Conservation (phyloP, 2,329 filamentous ascomycete species). For the Neopestalotiopsis sp. region DNA sequence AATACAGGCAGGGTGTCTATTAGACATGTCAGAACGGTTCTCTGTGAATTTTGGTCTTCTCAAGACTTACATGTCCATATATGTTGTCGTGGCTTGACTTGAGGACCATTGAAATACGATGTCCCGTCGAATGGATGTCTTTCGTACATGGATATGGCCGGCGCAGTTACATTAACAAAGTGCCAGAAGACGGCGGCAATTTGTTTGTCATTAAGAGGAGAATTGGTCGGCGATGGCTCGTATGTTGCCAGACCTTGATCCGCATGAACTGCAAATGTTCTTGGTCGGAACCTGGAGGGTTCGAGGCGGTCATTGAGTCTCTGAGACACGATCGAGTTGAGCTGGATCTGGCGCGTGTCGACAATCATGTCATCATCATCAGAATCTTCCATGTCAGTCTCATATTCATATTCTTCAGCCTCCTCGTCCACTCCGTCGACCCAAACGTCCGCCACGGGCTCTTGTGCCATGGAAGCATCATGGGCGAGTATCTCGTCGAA, state of each 20-base stretch:
- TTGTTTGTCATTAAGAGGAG: conserved; percentile 79
- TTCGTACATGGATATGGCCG: conserved; percentile 86
- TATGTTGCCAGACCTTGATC: conserved; percentile 67
- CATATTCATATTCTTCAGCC: conserved; percentile 52
- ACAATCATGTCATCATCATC: conserved; percentile 56
- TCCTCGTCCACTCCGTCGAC: neutral
- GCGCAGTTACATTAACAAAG: conserved; percentile 87
- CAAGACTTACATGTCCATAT: conserved; percentile 56
- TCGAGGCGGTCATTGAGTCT: conserved; percentile 43
- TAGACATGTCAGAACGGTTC: neutral
- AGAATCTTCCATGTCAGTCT: conserved; percentile 65
- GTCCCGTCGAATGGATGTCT: conserved; percentile 77
- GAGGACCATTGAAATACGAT: conserved; percentile 65
- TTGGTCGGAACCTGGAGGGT: conserved; percentile 49
- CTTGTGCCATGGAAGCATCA: neutral
- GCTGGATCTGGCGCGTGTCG: conserved; percentile 41
- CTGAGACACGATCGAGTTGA: conserved; percentile 44
- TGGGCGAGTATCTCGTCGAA: neutral
- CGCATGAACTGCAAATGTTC: conserved; percentile 55
- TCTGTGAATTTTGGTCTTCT: neutral
- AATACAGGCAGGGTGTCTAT: conserved; percentile 82
- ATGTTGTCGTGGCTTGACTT: conserved; percentile 67
- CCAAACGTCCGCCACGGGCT: conserved; percentile 33
- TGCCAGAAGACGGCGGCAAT: conserved; percentile 88
- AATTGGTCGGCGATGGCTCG: conserved; percentile 65